These are phyloP conservation scores for Sabuloglossum arenarium DNA, from an alignment of 495 filamentous ascomycete species.

Conservation along the genomic window DNA sequence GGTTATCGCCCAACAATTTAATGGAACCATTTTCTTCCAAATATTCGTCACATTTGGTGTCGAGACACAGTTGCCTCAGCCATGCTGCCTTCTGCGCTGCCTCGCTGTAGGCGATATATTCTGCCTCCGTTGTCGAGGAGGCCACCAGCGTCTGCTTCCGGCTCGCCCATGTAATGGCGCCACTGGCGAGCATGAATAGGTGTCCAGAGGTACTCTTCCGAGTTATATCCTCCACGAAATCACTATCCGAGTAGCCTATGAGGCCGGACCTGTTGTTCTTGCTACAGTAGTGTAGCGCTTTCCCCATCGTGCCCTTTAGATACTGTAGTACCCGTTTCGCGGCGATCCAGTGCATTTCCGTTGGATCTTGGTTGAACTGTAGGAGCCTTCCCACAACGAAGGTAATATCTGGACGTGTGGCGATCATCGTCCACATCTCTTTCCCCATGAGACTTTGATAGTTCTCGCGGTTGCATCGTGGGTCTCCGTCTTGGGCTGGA, in stretches of 20 bases:
- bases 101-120: background rate
- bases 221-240: slow-evolving; percentile 3
- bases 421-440: background rate
- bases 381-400: background rate
- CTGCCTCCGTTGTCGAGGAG: background rate
- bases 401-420: background rate
- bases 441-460: background rate
- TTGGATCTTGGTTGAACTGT: background rate
- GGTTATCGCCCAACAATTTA: too few relatives aligned
- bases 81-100: background rate
- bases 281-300: background rate
- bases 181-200: background rate
- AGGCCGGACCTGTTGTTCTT: background rate
- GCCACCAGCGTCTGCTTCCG: background rate
- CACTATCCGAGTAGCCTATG: slow-evolving; percentile 1
- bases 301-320: background rate
- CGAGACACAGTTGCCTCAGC: background rate
- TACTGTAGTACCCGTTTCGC: slow-evolving; percentile 9
- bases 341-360: background rate
- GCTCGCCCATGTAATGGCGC: slow-evolving; percentile 1
- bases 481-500: background rate
- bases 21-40: too few relatives aligned
- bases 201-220: background rate
- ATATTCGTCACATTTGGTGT: background rate
- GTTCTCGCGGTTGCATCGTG: background rate